Percentiles rank a stretch among this genome's conserved stretches.
Evolutionary conservation across 192 early-diverging fungal species (phyloP).

Genomic region (Podila epigama): DNA sequence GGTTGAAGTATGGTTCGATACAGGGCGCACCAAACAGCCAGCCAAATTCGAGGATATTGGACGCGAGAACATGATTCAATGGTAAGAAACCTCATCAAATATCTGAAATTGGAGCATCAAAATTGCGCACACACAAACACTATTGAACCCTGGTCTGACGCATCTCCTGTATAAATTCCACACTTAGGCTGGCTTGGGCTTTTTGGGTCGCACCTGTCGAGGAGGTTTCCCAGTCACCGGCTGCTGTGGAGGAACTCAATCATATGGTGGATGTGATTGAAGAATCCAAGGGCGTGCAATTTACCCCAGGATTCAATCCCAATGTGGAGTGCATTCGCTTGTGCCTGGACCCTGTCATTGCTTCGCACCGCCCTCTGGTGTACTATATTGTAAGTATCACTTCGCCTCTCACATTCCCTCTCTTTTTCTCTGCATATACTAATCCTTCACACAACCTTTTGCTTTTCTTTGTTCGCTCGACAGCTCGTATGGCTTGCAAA

Average conservation of each 20-base stretch:
- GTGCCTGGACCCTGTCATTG: conserved; percentile 60
- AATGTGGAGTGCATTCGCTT: conserved; percentile 62
- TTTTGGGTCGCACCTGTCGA: conserved; percentile 55
- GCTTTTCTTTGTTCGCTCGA: not conserved
- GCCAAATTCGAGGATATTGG: conserved; percentile 31
- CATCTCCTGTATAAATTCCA: too few species aligned
- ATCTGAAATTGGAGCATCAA: not conserved
- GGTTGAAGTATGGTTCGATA: conserved; percentile 47
- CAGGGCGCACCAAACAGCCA: conserved; percentile 27
- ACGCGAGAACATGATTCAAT: conserved; percentile 40
- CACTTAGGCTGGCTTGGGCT: conserved; percentile 61
- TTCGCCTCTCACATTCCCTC: not conserved
- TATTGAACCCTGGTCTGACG: too few species aligned
- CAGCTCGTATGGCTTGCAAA: conserved; percentile 37
- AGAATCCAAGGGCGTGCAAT: conserved; percentile 38
- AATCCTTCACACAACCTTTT: not conserved
- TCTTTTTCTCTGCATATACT: not conserved
- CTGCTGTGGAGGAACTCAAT: conserved; percentile 51
- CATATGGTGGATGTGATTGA: conserved; percentile 50
- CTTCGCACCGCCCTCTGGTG: conserved; percentile 62
- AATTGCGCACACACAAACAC: not conserved
- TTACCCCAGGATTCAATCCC: conserved; percentile 52
- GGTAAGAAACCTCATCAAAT: not conserved
- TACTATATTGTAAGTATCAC: conserved; percentile 56
- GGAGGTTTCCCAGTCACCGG: conserved; percentile 22